These are phyloP conservation scores for Neonectria faginata DNA, from an alignment of 2,329 filamentous ascomycete species.

Conservation along the genomic window DNA sequence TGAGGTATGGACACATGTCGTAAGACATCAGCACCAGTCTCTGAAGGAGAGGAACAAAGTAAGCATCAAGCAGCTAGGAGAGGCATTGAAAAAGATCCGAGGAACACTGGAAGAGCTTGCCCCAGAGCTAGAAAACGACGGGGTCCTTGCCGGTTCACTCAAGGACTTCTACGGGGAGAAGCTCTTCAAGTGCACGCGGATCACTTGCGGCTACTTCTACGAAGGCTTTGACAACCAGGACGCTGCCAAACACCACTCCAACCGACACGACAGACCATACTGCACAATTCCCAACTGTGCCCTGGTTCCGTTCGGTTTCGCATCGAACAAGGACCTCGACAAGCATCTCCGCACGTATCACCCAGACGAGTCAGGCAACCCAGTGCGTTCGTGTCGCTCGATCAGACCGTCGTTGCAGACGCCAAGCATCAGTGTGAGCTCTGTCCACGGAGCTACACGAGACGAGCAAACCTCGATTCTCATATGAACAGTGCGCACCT, in stretches of 20 bases:
- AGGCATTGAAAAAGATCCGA: conserved; percentile 38
- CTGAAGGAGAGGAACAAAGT: conserved; percentile 21
- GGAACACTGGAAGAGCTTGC: conserved; percentile 45
- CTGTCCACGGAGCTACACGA: conserved; percentile 54
- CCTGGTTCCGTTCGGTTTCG: conserved; percentile 53
- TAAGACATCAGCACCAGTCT: conserved; percentile 3
- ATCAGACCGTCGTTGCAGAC: not conserved
- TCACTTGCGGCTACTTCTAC: conserved; percentile 51
- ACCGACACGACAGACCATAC: conserved; percentile 55
- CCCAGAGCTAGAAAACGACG: not conserved
- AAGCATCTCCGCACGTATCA: conserved; percentile 40
- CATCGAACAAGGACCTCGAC: conserved; percentile 52
- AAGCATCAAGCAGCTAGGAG: conserved; percentile 25
- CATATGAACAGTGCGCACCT: conserved; percentile 52
- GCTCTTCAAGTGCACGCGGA: conserved; percentile 56
- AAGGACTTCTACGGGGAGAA: conserved; percentile 52
- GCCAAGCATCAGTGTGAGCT: conserved; percentile 45
- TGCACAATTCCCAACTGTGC: conserved; percentile 52
- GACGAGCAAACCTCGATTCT: conserved; percentile 50
- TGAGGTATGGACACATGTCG: conserved; percentile 9
- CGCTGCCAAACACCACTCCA: conserved; percentile 50
- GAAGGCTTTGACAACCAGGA: conserved; percentile 46
- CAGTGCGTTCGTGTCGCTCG: not conserved
- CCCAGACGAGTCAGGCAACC: not conserved
- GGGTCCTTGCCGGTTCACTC: conserved; percentile 36